phyloP scores from a whole-genome alignment of 257 asterid genomes.

The Asclepias syriaca region DNA sequence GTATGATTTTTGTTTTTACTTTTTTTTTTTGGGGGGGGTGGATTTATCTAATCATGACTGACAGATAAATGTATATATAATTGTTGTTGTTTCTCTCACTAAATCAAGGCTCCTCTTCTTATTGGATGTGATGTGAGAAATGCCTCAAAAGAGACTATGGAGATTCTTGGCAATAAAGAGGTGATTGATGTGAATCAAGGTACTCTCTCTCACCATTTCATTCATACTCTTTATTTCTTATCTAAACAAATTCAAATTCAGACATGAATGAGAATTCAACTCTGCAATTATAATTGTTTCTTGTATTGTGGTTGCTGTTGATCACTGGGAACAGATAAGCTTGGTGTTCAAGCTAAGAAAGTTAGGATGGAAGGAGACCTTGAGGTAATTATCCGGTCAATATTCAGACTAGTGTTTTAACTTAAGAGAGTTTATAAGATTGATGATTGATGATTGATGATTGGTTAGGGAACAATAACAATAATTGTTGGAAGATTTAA shows the following conservation, averaged over 20 bases:
- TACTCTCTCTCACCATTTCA: slow-evolving; percentile 6
- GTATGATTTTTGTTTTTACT: slow-evolving; percentile 17
- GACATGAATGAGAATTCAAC: too few species aligned
- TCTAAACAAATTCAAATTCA: too few species aligned
- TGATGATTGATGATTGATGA: too few species aligned
- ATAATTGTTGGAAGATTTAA: too few species aligned
- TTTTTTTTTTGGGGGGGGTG: not conserved
- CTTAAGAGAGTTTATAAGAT: too few species aligned
- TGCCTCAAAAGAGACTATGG: slow-evolving; percentile 41
- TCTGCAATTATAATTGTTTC: too few species aligned
- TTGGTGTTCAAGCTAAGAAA: slow-evolving; percentile 79
- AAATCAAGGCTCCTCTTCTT: slow-evolving; percentile 70
- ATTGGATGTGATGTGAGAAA: slow-evolving; percentile 86
- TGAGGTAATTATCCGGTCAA: slow-evolving; percentile 42
- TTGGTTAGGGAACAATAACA: too few species aligned
- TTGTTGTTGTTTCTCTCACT: not conserved
- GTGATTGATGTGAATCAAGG: slow-evolving; percentile 84
- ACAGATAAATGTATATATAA: not conserved
- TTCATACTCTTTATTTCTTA: too few species aligned
- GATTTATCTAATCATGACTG: not conserved
- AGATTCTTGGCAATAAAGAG: slow-evolving; percentile 60
- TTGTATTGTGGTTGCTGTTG: not conserved
- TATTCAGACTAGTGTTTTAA: too few species aligned
- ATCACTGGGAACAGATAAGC: slow-evolving; percentile 40
- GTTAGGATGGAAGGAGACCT: slow-evolving; percentile 76